These are phyloP conservation scores for Raphanus hybrid DNA, from an alignment of 441 rosid species.

Conservation along the genomic window DNA sequence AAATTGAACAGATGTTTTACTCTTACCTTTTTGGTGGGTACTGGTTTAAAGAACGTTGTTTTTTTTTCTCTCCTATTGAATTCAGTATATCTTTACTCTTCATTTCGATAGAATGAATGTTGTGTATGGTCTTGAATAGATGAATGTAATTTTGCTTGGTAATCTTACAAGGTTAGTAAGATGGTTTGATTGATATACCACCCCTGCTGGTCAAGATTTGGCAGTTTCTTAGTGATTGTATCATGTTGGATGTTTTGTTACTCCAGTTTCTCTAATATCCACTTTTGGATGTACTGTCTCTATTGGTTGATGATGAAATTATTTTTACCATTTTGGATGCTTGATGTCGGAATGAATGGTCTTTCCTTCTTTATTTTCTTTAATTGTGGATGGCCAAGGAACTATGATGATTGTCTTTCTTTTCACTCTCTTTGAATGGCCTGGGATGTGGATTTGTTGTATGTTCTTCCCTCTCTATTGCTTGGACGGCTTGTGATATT, in stretches of 20 bases:
- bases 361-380: background rate
- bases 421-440: slow-evolving; percentile 40
- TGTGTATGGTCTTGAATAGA: slow-evolving; percentile 35
- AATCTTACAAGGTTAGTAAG: slow-evolving; percentile 41
- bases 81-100: slow-evolving; percentile 27
- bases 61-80: slow-evolving; percentile 43
- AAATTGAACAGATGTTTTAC: slow-evolving; percentile 41
- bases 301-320: slow-evolving; percentile 29
- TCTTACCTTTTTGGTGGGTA: slow-evolving; percentile 48
- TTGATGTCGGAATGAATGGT: slow-evolving; percentile 27
- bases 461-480: slow-evolving; percentile 28
- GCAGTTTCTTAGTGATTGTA: slow-evolving; percentile 4
- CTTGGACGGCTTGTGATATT: slow-evolving; percentile 32
- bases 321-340: slow-evolving; percentile 20
- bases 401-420: slow-evolving; percentile 21
- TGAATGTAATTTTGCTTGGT: slow-evolving; percentile 49
- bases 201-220: slow-evolving; percentile 26
- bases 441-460: slow-evolving; percentile 15
- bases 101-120: slow-evolving; percentile 43
- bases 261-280: slow-evolving; percentile 16
- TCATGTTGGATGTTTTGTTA: slow-evolving; percentile 21
- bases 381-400: slow-evolving; percentile 7
- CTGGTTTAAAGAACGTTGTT: slow-evolving; percentile 46
- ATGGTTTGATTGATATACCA: slow-evolving; percentile 23
- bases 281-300: slow-evolving; percentile 25